Conservation (phyloP, 805 yeast species). For the Candida jianshihensis region DNA sequence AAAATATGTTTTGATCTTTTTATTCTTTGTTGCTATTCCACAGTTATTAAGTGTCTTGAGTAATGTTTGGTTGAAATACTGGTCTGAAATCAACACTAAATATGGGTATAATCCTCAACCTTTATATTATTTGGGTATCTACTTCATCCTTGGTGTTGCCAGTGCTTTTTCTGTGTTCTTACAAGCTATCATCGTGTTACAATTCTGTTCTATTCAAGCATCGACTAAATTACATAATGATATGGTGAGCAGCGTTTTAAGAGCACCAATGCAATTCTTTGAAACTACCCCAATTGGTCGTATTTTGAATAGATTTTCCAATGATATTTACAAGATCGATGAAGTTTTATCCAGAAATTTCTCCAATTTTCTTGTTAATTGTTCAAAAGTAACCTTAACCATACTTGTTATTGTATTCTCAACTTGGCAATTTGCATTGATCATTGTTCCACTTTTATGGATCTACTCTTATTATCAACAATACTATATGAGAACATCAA, state of each 20-base stretch:
- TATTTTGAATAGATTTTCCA: conserved; percentile 83
- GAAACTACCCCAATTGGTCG: conserved; percentile 96
- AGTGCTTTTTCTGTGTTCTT: conserved; percentile 53
- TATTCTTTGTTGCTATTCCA: conserved; percentile 48
- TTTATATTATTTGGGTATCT: conserved; percentile 65
- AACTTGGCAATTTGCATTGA: conserved; percentile 77
- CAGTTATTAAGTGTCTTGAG: conserved; percentile 59
- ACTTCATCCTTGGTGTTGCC: conserved; percentile 65
- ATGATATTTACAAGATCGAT: conserved; percentile 85
- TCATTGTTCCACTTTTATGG: conserved; percentile 62
- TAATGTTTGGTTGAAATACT: conserved; percentile 91
- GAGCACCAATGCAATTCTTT: conserved; percentile 93
- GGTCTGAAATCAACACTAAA: conserved; percentile 86
- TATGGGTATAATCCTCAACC: conserved; percentile 67
- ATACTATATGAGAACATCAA: conserved; percentile 66
- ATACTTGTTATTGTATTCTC: conserved; percentile 73
- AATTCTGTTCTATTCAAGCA: conserved; percentile 76
- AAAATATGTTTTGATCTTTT: conserved; percentile 49
- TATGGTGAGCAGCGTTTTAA: conserved; percentile 68
- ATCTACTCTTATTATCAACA: conserved; percentile 69
- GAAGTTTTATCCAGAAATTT: conserved; percentile 68
- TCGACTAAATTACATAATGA: conserved; percentile 67
- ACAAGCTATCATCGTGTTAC: conserved; percentile 69
- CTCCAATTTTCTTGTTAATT: conserved; percentile 57
- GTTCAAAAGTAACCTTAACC: conserved; percentile 64